Percentiles rank a stretch among this genome's conserved stretches.
Conservation (phyloP, 208 protist genomes). For the Spongospora subterranea region DNA sequence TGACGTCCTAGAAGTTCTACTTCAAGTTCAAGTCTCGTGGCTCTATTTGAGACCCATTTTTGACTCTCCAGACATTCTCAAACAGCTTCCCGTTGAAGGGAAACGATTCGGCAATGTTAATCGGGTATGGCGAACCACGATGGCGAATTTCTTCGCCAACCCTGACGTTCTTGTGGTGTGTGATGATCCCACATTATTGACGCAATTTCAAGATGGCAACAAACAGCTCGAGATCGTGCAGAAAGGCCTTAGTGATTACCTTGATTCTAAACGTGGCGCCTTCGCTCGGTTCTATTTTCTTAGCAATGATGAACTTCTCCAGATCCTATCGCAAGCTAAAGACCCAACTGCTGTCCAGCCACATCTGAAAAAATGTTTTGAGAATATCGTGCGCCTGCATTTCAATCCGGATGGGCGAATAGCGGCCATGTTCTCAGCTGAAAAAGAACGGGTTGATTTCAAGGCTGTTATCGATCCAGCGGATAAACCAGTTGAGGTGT, state of each 20-base stretch:
- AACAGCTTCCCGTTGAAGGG: conserved; percentile 92
- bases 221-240: conserved; percentile 84
- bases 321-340: conserved; percentile 94
- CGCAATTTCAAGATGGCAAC: conserved; percentile 84
- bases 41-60: conserved; percentile 98
- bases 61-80: conserved; percentile 93
- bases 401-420: conserved; percentile 80
- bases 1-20: conserved; percentile 76
- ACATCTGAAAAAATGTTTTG: conserved; percentile 96
- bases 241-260: conserved; percentile 82
- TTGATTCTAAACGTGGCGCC: conserved; percentile 85
- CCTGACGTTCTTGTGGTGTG: conserved; percentile 86
- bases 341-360: conserved; percentile 93
- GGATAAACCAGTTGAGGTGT: conserved; percentile 85
- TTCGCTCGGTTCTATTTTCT: conserved; percentile 89
- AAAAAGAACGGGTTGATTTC: conserved; percentile 71
- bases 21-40: conserved; percentile 88
- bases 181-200: conserved; percentile 86
- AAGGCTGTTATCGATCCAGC: conserved; percentile 53
- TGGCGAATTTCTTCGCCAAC: conserved; percentile 64
- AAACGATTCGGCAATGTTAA: conserved; percentile 75
- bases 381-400: conserved; percentile 82
- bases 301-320: conserved; percentile 94
- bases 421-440: conserved; percentile 76
- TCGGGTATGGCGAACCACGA: conserved; percentile 71